Conservation (phyloP, 768 basidiomycete genomes). For the Clavulina sp. region DNA sequence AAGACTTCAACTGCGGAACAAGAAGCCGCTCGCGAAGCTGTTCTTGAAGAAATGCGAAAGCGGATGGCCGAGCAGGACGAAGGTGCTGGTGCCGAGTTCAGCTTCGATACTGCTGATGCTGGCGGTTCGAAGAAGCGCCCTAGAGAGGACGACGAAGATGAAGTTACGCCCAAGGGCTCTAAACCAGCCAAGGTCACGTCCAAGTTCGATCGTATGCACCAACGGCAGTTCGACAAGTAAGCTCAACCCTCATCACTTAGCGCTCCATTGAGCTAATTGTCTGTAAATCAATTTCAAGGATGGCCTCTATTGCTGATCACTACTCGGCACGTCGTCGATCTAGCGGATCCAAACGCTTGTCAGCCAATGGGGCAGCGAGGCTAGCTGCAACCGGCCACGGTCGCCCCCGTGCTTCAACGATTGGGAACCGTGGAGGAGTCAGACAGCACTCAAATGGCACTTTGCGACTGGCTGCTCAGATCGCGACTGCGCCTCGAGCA, state of each 20-base stretch:
- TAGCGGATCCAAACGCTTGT: too few species aligned
- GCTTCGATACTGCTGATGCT: background rate
- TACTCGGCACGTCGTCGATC: constrained; percentile 5
- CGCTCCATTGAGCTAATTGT: background rate
- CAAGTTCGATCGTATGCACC: constrained; percentile 3
- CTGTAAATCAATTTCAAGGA: background rate
- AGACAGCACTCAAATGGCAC: too few species aligned
- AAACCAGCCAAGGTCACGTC: background rate
- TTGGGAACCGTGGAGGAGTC: too few species aligned
- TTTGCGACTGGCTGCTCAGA: background rate
- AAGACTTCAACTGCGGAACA: background rate
- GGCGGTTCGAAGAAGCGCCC: background rate
- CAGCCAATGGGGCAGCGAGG: too few species aligned
- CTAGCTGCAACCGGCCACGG: too few species aligned
- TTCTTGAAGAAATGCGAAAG: constrained; percentile 70
- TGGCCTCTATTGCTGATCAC: constrained; percentile 9
- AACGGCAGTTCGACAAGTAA: constrained; percentile 7
- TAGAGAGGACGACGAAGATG: background rate
- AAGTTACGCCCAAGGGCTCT: background rate
- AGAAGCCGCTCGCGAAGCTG: constrained; percentile 32
- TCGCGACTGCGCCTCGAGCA: background rate
- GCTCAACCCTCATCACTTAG: background rate
- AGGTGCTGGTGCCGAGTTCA: background rate
- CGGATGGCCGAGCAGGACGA: constrained; percentile 36
- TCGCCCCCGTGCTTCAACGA: too few species aligned